These are phyloP conservation scores for Stachybotrys elegans DNA, from an alignment of 2,329 filamentous ascomycete species.

Conservation along the genomic window DNA sequence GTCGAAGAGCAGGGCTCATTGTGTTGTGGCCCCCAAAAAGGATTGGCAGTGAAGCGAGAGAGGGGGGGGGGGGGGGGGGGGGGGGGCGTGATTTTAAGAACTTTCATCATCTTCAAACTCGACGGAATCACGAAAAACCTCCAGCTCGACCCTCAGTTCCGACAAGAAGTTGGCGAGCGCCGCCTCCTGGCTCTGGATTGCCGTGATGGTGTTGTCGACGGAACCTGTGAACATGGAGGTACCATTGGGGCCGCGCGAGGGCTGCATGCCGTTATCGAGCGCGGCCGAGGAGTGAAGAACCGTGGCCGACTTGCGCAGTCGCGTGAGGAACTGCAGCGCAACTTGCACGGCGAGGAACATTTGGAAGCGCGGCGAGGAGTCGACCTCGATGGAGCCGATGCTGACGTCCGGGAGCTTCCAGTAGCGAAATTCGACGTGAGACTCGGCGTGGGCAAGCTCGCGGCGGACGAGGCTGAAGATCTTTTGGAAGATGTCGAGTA, in stretches of 20 bases:
- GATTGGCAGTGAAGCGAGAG: no score
- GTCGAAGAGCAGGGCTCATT: no score
- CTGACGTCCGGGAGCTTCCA: constrained; percentile 37
- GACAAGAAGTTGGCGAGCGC: constrained; percentile 12
- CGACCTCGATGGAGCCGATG: constrained; percentile 33
- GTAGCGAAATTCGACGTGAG: constrained; percentile 22
- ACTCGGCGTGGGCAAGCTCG: constrained; percentile 23
- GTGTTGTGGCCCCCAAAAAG: no score
- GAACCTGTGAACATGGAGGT: constrained; percentile 14
- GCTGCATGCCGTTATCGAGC: neutral
- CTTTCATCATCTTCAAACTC: constrained; percentile 1
- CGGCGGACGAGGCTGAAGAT: constrained; percentile 30
- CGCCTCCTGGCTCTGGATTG: constrained; percentile 13
- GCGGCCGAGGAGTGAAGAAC: constrained; percentile 18
- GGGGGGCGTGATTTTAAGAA: no score
- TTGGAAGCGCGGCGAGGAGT: constrained; percentile 33
- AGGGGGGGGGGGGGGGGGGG: no score
- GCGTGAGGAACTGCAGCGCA: constrained; percentile 33
- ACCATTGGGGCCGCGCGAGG: constrained; percentile 3
- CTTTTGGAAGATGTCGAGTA: constrained; percentile 35
- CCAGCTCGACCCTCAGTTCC: constrained; percentile 13
- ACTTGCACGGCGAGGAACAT: constrained; percentile 37
- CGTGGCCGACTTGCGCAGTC: constrained; percentile 26
- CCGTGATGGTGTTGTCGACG: constrained; percentile 13
- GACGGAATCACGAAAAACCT: constrained; percentile 12